Evolutionary conservation across 2,329 filamentous ascomycete species (phyloP).

Genomic region (Phialophora chinensis): DNA sequence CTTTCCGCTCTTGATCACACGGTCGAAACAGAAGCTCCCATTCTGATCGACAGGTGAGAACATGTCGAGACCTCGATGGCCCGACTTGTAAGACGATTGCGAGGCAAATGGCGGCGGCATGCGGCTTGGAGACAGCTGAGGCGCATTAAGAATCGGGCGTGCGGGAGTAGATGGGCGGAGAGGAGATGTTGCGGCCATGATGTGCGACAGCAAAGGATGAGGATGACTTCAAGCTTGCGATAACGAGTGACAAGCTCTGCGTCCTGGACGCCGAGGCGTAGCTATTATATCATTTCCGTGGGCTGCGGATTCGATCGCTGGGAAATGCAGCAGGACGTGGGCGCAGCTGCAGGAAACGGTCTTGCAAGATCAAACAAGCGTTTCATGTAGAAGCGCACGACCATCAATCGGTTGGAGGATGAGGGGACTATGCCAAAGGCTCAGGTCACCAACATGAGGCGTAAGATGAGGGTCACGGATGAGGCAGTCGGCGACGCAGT

Average conservation of each 20-base stretch:
- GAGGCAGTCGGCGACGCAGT: background rate
- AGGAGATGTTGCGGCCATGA: slow-evolving; percentile 28
- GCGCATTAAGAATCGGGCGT: slow-evolving; percentile 17
- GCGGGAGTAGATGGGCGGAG: slow-evolving; percentile 30
- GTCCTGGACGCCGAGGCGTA: slow-evolving; percentile 5
- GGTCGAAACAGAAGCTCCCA: slow-evolving; percentile 94
- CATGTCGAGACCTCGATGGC: slow-evolving; percentile 64
- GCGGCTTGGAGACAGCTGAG: slow-evolving; percentile 33
- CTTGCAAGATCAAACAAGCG: slow-evolving; percentile 13
- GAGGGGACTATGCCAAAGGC: background rate
- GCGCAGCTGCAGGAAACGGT: slow-evolving; percentile 15
- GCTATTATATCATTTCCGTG: slow-evolving; percentile 21
- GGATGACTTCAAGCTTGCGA: background rate
- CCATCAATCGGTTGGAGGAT: slow-evolving; percentile 3
- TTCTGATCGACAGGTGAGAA: slow-evolving; percentile 91
- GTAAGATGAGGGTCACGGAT: background rate
- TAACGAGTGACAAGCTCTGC: slow-evolving; percentile 6
- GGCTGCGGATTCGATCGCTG: slow-evolving; percentile 3
- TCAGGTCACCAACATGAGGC: background rate
- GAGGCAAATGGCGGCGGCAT: slow-evolving; percentile 24
- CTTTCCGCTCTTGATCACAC: slow-evolving; percentile 86
- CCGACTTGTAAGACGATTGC: slow-evolving; percentile 44
- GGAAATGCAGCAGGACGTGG: background rate
- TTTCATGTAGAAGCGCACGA: slow-evolving; percentile 6
- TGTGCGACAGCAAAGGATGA: background rate